These are phyloP conservation scores for Fusarium phyllophilum DNA, from an alignment of 2,329 filamentous ascomycete genomes.

Conservation along the genomic window DNA sequence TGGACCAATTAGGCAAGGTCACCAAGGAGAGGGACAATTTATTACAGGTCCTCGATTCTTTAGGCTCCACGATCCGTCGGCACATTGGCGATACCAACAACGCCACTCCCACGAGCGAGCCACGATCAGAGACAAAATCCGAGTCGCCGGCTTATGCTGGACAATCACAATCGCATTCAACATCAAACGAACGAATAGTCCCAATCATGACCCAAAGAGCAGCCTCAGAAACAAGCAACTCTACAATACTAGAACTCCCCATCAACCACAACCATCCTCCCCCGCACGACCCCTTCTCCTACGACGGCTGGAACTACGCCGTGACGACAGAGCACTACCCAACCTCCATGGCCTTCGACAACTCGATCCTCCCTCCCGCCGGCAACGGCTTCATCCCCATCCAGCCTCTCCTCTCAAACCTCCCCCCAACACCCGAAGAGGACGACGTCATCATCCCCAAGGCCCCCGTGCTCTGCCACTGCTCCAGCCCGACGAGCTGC, in stretches of 20 bases:
- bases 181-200: not conserved
- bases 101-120: not conserved
- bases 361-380: slow-evolving; percentile 2
- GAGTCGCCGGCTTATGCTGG: not conserved
- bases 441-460: slow-evolving; percentile 21
- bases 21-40: slow-evolving; percentile 41
- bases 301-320: slow-evolving; percentile 16
- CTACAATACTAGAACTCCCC: slow-evolving; percentile 10
- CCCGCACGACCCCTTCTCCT: not conserved
- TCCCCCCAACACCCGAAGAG: not conserved
- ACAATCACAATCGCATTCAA: too few species aligned
- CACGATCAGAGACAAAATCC: not conserved
- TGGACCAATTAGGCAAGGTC: slow-evolving; percentile 42
- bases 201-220: not conserved
- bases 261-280: slow-evolving; percentile 3
- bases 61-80: slow-evolving; percentile 30
- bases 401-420: not conserved
- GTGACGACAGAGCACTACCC: slow-evolving; percentile 1
- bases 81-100: slow-evolving; percentile 12
- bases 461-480: slow-evolving; percentile 5
- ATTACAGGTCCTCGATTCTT: slow-evolving; percentile 21
- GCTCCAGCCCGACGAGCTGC: slow-evolving; percentile 12
- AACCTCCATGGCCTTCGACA: slow-evolving; percentile 11
- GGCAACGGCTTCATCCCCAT: slow-evolving; percentile 2
- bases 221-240: slow-evolving; percentile 14